Evolutionary conservation across 1,139 yeast genomes (phyloP), one percentile per base, ranked within the genome.

Genomic region (Lodderomyces oxycetoniae): DNA sequence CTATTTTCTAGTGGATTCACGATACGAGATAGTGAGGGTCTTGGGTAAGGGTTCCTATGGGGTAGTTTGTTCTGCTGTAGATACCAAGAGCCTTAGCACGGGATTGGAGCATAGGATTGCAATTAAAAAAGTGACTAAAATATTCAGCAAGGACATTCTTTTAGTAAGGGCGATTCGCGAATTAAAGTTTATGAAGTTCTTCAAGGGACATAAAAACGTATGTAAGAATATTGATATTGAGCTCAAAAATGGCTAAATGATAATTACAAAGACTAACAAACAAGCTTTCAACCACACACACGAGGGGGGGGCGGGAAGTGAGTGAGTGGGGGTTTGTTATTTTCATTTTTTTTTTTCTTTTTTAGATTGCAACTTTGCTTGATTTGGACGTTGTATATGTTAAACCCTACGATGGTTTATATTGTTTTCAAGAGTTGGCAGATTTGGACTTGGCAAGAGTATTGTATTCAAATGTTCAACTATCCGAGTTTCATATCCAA

Each of bases 41-140:
- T 65, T 89, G 32, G 97, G 97, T 0, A 77, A 80, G 45, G 97
- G 97, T 0, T 79, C 95, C 0, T 89, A 86, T 54, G 97, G 97
- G 1, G 76, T 81, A 0, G 97, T 91, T 3, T 83, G 91, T 48
- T 74, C 87, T 4, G 96, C 94, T 0, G 53, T 79, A 9, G 96
- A 89, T 53, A 59, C 71, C 12, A 49, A 52, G 21, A 41, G 42
- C 25, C 26, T 33, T 7, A 30, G 38, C 46, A 17, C 65, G 4
- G 41, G 41, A 11, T 32, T 32, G 22, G 38, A 39, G 25, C 41
- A 38, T 35, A 37, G 32, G 49, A 77, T 50, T 8, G 96, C 96
- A 6, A 81, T 88, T 35, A 89, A 89, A 53, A 84, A 83, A 50
- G 82, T 87, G 11, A 71, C 78, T 28, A 72, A 74, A 45, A 82